Evolutionary conservation across 805 yeast species (phyloP), one percentile per base, ranked within the genome.

Genomic region (Myxozyma melibiosi): DNA sequence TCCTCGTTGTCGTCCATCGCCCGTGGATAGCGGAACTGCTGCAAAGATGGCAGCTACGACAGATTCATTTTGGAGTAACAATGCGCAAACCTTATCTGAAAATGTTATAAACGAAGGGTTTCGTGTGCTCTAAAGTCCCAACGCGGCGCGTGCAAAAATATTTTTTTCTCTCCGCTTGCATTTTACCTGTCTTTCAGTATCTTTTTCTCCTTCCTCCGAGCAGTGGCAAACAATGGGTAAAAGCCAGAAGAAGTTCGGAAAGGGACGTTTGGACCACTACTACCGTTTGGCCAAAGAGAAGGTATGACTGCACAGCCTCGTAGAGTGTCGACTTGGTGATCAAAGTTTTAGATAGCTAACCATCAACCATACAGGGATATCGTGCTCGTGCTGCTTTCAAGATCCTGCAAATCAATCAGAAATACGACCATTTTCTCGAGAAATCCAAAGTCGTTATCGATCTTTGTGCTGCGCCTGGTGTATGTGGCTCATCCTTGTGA

Each of bases 351-450:
- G 31, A 16, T 28, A 16, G 16, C 34, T 22, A 44, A 28, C 14
- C 51, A 52, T 61, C n/a, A n/a, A n/a, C n/a, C 16, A 13, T 35
- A 9, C 55, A 73, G 74, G 99, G 99, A 43, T 94, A 94, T 70
- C 83, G 99, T 73, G 99, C 99, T 50, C 96, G 99, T 81, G 94
- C 99, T 41, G 90, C 98, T 27, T 94, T 94, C 77, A 94, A 94
- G 72, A 81, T 94, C 66, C 80, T 94, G 58, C 99, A 94, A 73
- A 88, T 94, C 60, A 94, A 94, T 75, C 97, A 94, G 71, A 94
- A 94, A 72, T 94, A 84, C 78, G 97, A 97, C 34, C 96, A 91
- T 73, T 94, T 94, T 71, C 76, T 91, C 51, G 97, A 91, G 67
- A 88, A 89, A 70, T 89, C 97, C 18, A 94, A 90, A 72, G 98